These are phyloP conservation scores for Geosiphon pyriformis DNA, from an alignment of 192 early-diverging fungal species.

Conservation along the genomic window DNA sequence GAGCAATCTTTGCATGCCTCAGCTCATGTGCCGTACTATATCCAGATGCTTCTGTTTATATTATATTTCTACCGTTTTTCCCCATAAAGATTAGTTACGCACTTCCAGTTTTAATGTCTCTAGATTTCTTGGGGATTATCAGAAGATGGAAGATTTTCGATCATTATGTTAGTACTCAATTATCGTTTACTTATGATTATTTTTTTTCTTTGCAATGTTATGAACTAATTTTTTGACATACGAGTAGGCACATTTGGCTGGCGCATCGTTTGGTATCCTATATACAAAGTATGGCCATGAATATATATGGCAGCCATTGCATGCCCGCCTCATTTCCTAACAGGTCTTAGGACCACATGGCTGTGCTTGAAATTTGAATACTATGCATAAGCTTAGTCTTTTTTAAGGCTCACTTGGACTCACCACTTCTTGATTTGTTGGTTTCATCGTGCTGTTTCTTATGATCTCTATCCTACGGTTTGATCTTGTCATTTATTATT, in stretches of 20 bases:
- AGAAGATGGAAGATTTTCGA: slow-evolving; percentile 69
- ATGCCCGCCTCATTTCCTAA: not conserved
- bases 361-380: no score
- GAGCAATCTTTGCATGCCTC: slow-evolving; percentile 71
- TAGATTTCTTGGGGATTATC: slow-evolving; percentile 71
- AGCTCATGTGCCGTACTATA: slow-evolving; percentile 51
- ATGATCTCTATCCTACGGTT: no score
- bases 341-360: no score
- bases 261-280: slow-evolving; percentile 53
- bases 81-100: slow-evolving; percentile 52
- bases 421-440: no score
- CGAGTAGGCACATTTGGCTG: slow-evolving; percentile 58
- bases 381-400: no score
- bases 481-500: no score
- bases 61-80: slow-evolving; percentile 59
- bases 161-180: slow-evolving; percentile 58
- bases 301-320: slow-evolving; percentile 40
- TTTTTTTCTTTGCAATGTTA: not conserved
- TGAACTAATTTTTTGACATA: not conserved
- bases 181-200: not conserved
- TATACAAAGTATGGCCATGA: slow-evolving; percentile 52
- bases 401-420: no score
- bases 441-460: no score
- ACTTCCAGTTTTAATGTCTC: slow-evolving; percentile 60
- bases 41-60: slow-evolving; percentile 50